Base-by-base conservation (phyloP, 2,329 filamentous ascomycete genomes). In the Arthrobotrys entomopaga region DNA sequence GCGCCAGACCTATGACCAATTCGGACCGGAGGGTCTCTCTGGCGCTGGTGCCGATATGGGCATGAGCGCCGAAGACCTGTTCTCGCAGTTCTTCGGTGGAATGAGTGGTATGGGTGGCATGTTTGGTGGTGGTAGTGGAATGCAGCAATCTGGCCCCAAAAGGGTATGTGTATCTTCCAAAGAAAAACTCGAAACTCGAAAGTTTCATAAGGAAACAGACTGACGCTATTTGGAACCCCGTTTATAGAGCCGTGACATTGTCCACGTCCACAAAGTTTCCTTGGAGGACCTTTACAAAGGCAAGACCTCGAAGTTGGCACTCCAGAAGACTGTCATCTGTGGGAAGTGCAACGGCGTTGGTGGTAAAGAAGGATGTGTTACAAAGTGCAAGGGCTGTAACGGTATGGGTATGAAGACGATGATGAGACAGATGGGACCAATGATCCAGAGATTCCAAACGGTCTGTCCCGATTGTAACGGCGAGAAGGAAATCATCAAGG, bases 371-470 rank as follows among this genome's bases (percentile, higher is more conserved):
- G 95, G 95, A 77, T 92, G 95, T n/a, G 94, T 98, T 77, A 94
- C 93, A 85, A 91, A 91, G 80, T 99, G 95, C 83, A 81, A 88
- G 46, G 91, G 92, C 80, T 99, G 95, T 82, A 92, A 96, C 80
- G 95, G 95, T 78, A 88, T 91, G 77, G 95, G 95, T 83, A 97
- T 97, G 91, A 98, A 98, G 90, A 97, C 92, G 46, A 98, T 99
- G 94, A 97, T 99, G 95, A 91, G 96, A 81, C 95, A 99, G 84
- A 98, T 99, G 93, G 95, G 95, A 59, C 95, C 95, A 73, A 99
- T 99, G 95, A 98, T 99, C 79, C 96, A 99, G 85, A 92, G 95
- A 70, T 99, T 99, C 89, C 95, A 99, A 86, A 98, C 94, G 29
- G 93, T 97, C 79, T 99, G 95, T 87, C 91, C 93, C 26, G 96